Conservation (phyloP, 2,329 filamentous ascomycete genomes). For the Leptographium radiaticola region DNA sequence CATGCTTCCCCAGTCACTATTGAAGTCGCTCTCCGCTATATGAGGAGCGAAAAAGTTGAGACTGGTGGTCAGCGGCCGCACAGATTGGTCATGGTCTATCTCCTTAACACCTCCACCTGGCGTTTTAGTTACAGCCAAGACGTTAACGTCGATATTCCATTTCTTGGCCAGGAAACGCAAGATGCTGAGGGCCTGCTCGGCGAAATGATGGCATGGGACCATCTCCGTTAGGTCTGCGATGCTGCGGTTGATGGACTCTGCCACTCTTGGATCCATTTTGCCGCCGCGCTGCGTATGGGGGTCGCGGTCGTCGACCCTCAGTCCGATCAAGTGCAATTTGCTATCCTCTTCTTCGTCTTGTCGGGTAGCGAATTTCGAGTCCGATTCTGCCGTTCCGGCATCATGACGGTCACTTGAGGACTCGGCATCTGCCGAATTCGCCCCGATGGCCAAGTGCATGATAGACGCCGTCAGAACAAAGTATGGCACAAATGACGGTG, state of each 20-base stretch:
- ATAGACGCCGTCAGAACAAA: slow-evolving; percentile 49
- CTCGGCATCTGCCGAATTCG: slow-evolving; percentile 14
- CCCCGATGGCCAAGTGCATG: slow-evolving; percentile 44
- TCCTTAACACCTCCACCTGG: not conserved
- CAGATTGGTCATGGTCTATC: slow-evolving; percentile 8
- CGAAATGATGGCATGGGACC: slow-evolving; percentile 47
- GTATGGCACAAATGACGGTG: slow-evolving; percentile 48
- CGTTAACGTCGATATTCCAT: slow-evolving; percentile 42
- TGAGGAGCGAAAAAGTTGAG: slow-evolving; percentile 46
- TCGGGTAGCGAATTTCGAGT: not conserved
- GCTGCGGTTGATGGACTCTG: slow-evolving; percentile 35
- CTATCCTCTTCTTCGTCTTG: not conserved
- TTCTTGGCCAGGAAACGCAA: slow-evolving; percentile 43
- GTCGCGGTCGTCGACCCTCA: not conserved
- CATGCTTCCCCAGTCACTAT: slow-evolving; percentile 29
- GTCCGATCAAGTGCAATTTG: not conserved
- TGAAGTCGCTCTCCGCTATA: slow-evolving; percentile 32
- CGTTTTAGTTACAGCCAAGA: slow-evolving; percentile 14
- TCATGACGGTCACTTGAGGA: not conserved
- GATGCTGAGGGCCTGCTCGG: slow-evolving; percentile 47
- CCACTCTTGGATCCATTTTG: slow-evolving; percentile 24
- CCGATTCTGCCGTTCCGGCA: not conserved
- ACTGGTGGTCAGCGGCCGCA: slow-evolving; percentile 35
- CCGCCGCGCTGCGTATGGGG: not conserved
- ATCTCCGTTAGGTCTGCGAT: slow-evolving; percentile 47